Percentiles rank a stretch among this genome's conserved stretches.
Evolutionary conservation across 129 eudicot species (phyloP).

Genomic region (Tagetes erecta): DNA sequence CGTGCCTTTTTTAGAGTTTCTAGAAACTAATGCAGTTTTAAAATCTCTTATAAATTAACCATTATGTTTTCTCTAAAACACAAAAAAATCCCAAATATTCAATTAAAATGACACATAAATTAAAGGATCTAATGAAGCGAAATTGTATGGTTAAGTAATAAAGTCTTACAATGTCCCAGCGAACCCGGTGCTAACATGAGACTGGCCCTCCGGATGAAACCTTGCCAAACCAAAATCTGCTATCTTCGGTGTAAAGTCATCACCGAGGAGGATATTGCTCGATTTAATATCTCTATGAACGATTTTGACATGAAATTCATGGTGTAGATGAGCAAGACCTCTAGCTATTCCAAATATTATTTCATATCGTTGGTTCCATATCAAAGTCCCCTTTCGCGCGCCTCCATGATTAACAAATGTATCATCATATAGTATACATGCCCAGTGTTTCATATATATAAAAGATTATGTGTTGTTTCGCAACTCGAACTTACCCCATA

Average conservation of each 20-base stretch:
- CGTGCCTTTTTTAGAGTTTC: too few relatives aligned
- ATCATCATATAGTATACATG: neutral
- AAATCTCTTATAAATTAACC: too few relatives aligned
- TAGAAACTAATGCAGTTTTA: too few relatives aligned
- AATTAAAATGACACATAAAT: neutral
- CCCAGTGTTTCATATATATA: neutral
- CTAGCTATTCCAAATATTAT: constrained; percentile 63
- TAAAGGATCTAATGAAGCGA: neutral
- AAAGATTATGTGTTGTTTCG: neutral
- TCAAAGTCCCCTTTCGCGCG: constrained; percentile 43
- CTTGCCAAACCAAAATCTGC: constrained; percentile 78
- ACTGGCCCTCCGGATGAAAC: constrained; percentile 57
- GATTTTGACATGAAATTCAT: constrained; percentile 61
- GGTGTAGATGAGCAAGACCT: constrained; percentile 70
- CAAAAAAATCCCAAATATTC: too few relatives aligned
- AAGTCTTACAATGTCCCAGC: constrained; percentile 70
- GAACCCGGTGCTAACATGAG: constrained; percentile 66
- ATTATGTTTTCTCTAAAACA: too few relatives aligned
- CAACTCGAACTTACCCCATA: constrained; percentile 35
- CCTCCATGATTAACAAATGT: constrained; percentile 30
- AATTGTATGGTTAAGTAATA: neutral
- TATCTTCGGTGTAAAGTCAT: constrained; percentile 57
- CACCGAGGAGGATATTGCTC: constrained; percentile 51
- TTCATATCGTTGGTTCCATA: constrained; percentile 59
- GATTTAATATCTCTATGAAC: constrained; percentile 73